Conservation (phyloP, 106 monocot species). For the Hemerocallis citrina region DNA sequence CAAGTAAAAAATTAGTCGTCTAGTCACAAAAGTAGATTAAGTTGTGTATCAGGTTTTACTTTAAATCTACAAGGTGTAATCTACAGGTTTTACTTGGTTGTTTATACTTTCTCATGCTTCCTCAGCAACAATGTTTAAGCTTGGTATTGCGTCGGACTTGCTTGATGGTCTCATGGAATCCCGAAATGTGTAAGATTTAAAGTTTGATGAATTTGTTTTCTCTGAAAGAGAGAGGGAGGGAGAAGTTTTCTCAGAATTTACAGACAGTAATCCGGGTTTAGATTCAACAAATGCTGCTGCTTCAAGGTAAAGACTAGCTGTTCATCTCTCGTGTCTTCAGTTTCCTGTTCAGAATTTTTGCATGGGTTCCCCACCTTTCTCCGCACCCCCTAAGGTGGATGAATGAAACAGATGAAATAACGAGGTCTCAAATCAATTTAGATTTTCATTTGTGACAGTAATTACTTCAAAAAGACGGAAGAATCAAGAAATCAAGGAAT, state of each 20-base stretch:
- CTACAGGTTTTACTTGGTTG: too few species aligned
- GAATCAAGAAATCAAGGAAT: too few species aligned
- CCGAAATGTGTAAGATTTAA: constrained; percentile 5
- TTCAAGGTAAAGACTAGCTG: neutral
- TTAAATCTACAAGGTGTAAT: too few species aligned
- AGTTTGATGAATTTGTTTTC: constrained; percentile 7
- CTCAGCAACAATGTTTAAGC: constrained; percentile 5
- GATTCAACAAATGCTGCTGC: neutral
- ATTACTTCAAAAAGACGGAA: too few species aligned
- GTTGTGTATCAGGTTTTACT: too few species aligned
- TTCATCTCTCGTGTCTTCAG: constrained; percentile 12
- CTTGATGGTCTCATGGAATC: neutral
- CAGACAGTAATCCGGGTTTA: constrained; percentile 8
- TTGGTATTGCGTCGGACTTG: constrained; percentile 1
- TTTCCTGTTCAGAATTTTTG: constrained; percentile 40
- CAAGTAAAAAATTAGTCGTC: too few species aligned
- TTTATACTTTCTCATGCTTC: constrained; percentile 4
- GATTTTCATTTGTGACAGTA: too few species aligned
- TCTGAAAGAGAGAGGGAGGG: constrained; percentile 12
- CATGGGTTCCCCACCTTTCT: constrained; percentile 57
- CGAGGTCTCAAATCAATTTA: too few species aligned
- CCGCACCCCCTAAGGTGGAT: constrained; percentile 44
- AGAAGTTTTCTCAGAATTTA: constrained; percentile 20
- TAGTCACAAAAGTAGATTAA: too few species aligned
- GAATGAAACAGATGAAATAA: too few species aligned